Evolutionary conservation across 2,329 filamentous ascomycete species (phyloP), one percentile per base, ranked within the genome.

Genomic region (Colletotrichum tamarilloi): DNA sequence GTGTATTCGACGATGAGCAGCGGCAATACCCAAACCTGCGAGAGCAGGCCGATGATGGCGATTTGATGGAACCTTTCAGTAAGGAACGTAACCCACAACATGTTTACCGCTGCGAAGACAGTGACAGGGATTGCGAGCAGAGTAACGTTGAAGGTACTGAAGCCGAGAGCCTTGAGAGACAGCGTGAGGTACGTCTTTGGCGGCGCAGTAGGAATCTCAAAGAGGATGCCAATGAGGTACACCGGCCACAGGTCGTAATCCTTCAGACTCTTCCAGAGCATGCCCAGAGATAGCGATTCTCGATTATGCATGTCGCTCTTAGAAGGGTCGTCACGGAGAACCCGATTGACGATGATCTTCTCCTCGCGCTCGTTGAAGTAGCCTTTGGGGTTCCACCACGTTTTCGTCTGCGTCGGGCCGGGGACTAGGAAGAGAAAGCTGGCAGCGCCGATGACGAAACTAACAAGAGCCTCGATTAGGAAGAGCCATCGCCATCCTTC

Each of bases 321-420:
- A 3, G 28, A 11, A 9, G 77, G 77, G 53, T 79, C 77, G n/a
- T 79, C 77, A 2, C 77, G 75, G 22, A 80, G 67, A 49, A 91
- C 84, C 4, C 89, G 86, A 75, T 91, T 91, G 16, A 91, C 88
- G 85, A 92, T 87, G 75, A 91, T 90, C 75, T 89, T 89, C 77
- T 92, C 90, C 77, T 92, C 89, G 12, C 81, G 83, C 75, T 91
- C 89, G 12, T 80, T 85, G 79, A 91, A 90, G 89, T 89, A 90
- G 1, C 88, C 88, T 66, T 88, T 88, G 2, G 88, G 88, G 2
- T 89, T 85, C 75, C 92, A 87, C 69, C 84, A 82, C 46, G 85
- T 86, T 0, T 85, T 84, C 0, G 90, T 92, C 75, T 92, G 89
- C 0, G 88, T 90, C 0, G 91, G 90, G 0, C 88, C 90, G 63